phyloP scores from a whole-genome alignment of 768 basidiomycete genomes.

The Filobasidium floriforme region DNA sequence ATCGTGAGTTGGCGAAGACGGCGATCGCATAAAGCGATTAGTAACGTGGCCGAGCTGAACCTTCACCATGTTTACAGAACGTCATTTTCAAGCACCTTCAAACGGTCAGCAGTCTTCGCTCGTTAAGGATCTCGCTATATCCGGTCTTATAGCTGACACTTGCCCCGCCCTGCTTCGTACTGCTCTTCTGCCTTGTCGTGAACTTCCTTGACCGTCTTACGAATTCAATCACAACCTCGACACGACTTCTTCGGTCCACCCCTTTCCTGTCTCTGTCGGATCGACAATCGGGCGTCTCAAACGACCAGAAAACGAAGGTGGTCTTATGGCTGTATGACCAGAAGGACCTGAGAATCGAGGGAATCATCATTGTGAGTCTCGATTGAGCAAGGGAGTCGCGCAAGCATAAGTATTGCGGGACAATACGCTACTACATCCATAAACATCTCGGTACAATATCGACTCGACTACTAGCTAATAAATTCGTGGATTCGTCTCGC shows the following conservation, averaged over 20 bases:
- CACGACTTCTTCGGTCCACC: no score
- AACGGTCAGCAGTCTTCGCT: slow-evolving; percentile 51
- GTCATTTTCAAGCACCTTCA: slow-evolving; percentile 98
- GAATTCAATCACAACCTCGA: neutral
- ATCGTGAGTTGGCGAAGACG: slow-evolving; percentile 55
- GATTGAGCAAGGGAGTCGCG: neutral
- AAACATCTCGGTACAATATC: no score
- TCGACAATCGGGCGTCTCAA: neutral
- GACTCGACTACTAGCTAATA: no score
- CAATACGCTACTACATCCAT: no score
- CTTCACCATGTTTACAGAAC: slow-evolving; percentile 53
- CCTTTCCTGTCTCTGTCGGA: slow-evolving; percentile 14
- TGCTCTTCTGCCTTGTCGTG: slow-evolving; percentile 7
- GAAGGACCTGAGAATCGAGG: slow-evolving; percentile 91
- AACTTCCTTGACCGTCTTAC: neutral
- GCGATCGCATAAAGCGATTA: neutral
- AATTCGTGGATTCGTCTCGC: neutral
- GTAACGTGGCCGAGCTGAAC: neutral
- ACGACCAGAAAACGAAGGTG: slow-evolving; percentile 65
- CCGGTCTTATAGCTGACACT: slow-evolving; percentile 6
- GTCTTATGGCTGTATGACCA: slow-evolving; percentile 96
- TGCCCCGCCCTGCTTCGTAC: no score
- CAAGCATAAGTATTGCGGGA: no score
- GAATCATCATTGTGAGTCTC: slow-evolving; percentile 78
- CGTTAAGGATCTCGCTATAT: slow-evolving; percentile 9